Evolutionary conservation across 2,329 filamentous ascomycete species (phyloP).

Genomic region (Sphaerulina populicola): DNA sequence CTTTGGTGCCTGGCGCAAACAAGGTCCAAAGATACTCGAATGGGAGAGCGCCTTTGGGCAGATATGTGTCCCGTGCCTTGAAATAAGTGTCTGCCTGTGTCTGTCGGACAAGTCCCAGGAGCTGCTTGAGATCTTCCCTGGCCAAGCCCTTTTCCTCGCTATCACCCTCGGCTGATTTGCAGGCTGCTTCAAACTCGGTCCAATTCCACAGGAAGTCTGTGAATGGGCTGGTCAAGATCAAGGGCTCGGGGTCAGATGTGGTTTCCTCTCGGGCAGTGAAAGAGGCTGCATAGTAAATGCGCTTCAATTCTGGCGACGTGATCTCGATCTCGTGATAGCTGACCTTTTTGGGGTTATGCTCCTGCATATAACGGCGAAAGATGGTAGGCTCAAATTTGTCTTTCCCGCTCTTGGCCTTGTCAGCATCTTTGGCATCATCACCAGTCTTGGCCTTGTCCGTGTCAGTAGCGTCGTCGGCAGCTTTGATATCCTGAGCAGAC

Average conservation of each 20-base stretch:
- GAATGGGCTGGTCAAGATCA: background rate
- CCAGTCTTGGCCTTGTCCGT: too few relatives aligned
- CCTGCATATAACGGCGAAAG: constrained; percentile 3
- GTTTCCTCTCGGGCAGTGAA: too few relatives aligned
- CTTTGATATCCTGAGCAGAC: too few relatives aligned
- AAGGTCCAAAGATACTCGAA: constrained; percentile 3
- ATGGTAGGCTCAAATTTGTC: background rate
- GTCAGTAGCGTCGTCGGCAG: too few relatives aligned
- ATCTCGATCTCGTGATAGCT: constrained; percentile 5
- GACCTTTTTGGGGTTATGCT: constrained; percentile 1
- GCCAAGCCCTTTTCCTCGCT: background rate
- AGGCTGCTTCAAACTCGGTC: constrained; percentile 1
- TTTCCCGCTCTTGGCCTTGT: background rate
- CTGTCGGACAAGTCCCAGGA: background rate
- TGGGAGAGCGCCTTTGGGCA: background rate
- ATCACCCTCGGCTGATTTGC: background rate
- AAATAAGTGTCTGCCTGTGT: background rate
- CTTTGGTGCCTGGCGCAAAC: background rate
- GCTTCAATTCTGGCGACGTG: background rate
- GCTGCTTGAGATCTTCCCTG: constrained; percentile 3
- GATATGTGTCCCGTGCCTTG: background rate
- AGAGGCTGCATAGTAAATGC: too few relatives aligned
- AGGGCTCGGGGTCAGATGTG: too few relatives aligned
- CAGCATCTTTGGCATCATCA: background rate
- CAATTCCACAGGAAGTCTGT: constrained; percentile 3